Conservation (phyloP, 148 eudicot species). For the Rhododendron vialii region DNA sequence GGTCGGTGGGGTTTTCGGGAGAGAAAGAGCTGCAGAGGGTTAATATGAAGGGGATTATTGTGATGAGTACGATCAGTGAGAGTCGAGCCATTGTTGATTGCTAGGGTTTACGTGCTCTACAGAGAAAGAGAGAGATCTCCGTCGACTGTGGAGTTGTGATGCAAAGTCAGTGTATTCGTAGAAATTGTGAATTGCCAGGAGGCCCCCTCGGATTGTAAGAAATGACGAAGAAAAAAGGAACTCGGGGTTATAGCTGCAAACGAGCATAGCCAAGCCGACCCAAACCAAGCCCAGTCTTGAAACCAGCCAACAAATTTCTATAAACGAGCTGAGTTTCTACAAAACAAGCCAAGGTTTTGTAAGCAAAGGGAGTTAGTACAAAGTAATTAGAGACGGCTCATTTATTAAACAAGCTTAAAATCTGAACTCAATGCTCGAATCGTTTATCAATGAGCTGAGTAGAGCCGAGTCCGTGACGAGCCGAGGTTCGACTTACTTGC, state of each 20-base stretch:
- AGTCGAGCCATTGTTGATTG: constrained; percentile 33
- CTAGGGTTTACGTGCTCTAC: background rate
- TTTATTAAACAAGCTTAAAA: too few relatives aligned
- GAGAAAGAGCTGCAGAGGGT: constrained; percentile 32
- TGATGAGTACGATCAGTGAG: constrained; percentile 15
- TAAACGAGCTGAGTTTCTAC: too few relatives aligned
- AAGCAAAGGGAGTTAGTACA: too few relatives aligned
- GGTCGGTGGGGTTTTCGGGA: constrained; percentile 38
- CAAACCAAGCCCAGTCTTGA: too few relatives aligned
- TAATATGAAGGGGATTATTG: constrained; percentile 13
- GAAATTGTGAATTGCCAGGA: background rate
- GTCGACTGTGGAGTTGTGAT: background rate
- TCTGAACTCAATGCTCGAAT: too few relatives aligned
- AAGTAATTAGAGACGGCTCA: too few relatives aligned
- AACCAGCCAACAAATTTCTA: too few relatives aligned
- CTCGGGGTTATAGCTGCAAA: background rate
- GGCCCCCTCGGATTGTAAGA: background rate
- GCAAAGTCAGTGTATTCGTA: background rate
- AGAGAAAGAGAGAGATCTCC: background rate
- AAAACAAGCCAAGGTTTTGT: too few relatives aligned
- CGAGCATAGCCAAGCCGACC: too few relatives aligned
- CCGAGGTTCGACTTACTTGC: too few relatives aligned
- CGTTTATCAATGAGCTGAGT: too few relatives aligned
- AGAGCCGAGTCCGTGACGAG: too few relatives aligned
- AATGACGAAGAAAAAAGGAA: background rate